These are phyloP conservation scores for Neltuma alba DNA, from an alignment of 306 rosid species.

Conservation along the genomic window DNA sequence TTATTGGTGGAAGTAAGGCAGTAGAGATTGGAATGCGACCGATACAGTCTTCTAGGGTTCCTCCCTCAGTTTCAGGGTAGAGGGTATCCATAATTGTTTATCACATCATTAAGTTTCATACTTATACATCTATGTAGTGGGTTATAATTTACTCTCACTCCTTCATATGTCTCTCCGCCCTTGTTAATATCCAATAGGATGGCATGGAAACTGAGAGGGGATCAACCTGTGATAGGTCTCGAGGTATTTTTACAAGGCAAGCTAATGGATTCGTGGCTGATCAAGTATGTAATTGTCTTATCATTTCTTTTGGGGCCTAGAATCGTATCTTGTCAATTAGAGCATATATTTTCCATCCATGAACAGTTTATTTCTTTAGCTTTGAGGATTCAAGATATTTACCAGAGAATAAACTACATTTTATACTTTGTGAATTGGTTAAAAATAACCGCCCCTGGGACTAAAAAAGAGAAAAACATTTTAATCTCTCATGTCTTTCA, in stretches of 20 bases:
- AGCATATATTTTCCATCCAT: not conserved
- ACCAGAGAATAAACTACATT: not conserved
- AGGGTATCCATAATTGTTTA: slow-evolving; percentile 49
- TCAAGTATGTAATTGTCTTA: slow-evolving; percentile 43
- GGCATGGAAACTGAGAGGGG: slow-evolving; percentile 75
- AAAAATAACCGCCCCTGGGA: not conserved
- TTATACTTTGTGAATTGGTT: not conserved
- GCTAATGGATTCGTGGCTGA: slow-evolving; percentile 76
- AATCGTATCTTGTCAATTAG: slow-evolving; percentile 20
- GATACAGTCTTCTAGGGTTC: slow-evolving; percentile 60
- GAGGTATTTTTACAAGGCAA: slow-evolving; percentile 68
- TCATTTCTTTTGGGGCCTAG: not conserved
- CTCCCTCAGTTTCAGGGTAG: slow-evolving; percentile 61
- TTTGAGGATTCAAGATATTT: not conserved
- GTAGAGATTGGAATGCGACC: slow-evolving; percentile 72
- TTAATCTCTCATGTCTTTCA: not conserved
- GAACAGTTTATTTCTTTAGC: not conserved
- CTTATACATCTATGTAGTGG: slow-evolving; percentile 2
- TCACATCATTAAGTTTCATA: slow-evolving; percentile 1
- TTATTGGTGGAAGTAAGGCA: too few species aligned
- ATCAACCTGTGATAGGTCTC: slow-evolving; percentile 62
- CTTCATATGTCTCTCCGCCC: not conserved
- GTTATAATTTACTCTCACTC: not conserved
- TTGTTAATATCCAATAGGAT: slow-evolving; percentile 57
- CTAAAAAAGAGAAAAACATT: not conserved